These are phyloP conservation scores for Termitomyces eurrhizus DNA, from an alignment of 768 basidiomycete genomes.

Conservation along the genomic window DNA sequence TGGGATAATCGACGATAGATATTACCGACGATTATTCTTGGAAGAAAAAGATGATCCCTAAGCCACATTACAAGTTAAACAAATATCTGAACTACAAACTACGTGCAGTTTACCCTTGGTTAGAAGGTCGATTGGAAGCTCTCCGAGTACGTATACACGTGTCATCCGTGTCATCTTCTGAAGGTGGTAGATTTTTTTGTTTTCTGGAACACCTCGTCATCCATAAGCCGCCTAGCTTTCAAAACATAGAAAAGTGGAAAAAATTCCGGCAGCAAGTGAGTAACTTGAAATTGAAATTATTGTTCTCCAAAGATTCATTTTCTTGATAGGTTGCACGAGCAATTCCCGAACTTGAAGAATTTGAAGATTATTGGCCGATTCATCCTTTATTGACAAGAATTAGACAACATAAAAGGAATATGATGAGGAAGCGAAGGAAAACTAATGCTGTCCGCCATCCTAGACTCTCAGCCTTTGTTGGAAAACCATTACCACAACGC, in stretches of 20 bases:
- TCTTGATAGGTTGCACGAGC: background rate
- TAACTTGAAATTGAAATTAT: background rate
- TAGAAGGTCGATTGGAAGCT: background rate
- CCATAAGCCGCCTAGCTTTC: background rate
- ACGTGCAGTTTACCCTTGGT: background rate
- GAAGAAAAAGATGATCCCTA: background rate
- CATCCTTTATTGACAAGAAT: background rate
- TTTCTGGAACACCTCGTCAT: background rate
- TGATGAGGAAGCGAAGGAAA: background rate
- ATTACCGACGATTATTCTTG: conserved; percentile 16
- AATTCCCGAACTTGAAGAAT: background rate
- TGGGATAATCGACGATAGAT: conserved; percentile 55
- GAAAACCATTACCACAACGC: background rate
- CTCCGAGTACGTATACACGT: background rate
- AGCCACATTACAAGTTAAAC: background rate
- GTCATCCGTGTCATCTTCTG: background rate
- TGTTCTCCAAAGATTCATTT: background rate
- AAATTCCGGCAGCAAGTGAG: too few relatives aligned
- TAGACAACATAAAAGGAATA: background rate
- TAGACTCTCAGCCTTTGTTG: background rate
- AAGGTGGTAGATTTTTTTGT: background rate
- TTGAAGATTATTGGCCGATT: background rate
- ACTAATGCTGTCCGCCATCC: too few relatives aligned
- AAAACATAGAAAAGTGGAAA: background rate
- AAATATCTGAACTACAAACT: background rate